Percentiles rank a stretch among this genome's conserved stretches.
Evolutionary conservation across 176 grass and related monocot genomes (phyloP).

Genomic region (Tillandsia fasciculata): DNA sequence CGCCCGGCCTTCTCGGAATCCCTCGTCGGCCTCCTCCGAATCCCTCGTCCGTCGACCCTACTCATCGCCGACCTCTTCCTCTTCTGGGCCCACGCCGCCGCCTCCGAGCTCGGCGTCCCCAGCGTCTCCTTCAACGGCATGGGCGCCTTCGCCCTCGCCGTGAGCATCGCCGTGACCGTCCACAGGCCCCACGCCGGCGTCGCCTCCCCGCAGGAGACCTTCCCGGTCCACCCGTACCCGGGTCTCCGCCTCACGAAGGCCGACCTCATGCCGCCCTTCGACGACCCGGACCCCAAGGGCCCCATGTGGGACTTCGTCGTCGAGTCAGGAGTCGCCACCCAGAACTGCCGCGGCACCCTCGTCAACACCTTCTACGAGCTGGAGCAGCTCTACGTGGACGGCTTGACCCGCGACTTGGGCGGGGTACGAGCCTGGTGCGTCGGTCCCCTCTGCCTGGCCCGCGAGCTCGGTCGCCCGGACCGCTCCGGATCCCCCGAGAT

Average conservation of each 20-base stretch:
- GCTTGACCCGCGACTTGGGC: neutral
- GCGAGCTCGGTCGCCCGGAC: neutral
- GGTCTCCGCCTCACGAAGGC: constrained; percentile 22
- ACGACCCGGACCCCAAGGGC: constrained; percentile 30
- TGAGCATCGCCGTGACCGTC: rapidly evolving
- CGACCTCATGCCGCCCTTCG: constrained; percentile 34
- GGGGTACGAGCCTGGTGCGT: constrained; percentile 21
- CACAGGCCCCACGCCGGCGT: constrained; percentile 25
- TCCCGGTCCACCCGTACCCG: constrained; percentile 19
- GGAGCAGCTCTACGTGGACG: constrained; percentile 31
- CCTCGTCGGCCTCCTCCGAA: constrained; percentile 2
- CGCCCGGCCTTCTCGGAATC: constrained; percentile 15
- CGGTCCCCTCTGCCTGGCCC: constrained; percentile 35
- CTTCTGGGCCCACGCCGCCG: constrained; percentile 26
- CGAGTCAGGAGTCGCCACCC: neutral
- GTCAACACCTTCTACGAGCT: constrained; percentile 45
- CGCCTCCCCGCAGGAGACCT: constrained; percentile 27
- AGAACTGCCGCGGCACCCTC: constrained; percentile 12
- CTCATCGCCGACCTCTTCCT: constrained; percentile 46
- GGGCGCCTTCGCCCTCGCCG: constrained; percentile 15
- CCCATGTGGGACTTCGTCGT: constrained; percentile 23
- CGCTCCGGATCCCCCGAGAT: neutral
- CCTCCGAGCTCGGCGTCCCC: constrained; percentile 30
- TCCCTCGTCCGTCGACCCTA: constrained; percentile 13
- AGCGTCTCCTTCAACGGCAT: constrained; percentile 27